These are phyloP conservation scores for Coix lacrymajobi DNA, from an alignment of 176 grass and related monocot genomes.

Conservation along the genomic window DNA sequence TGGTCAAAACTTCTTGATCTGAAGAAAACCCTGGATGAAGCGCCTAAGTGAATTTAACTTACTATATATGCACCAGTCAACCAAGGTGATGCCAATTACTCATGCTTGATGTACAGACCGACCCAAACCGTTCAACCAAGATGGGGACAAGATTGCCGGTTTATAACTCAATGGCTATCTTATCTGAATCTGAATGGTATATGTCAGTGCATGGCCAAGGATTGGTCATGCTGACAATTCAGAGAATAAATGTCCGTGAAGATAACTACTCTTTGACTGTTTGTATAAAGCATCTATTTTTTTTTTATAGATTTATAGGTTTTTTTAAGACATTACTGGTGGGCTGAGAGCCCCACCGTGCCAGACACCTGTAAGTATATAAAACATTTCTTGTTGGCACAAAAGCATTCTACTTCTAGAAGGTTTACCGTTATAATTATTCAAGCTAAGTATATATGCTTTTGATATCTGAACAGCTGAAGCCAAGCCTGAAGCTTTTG, in stretches of 20 bases:
- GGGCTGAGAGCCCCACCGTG: no score
- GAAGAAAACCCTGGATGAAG: conserved; percentile 41
- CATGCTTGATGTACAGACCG: no score
- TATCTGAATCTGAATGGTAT: neutral
- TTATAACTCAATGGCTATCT: neutral
- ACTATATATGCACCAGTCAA: neutral
- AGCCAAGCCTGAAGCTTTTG: no score
- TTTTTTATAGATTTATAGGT: neutral
- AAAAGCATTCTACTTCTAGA: neutral
- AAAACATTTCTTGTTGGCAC: neutral
- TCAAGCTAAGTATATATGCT: no score
- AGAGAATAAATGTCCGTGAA: neutral
- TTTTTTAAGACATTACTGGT: no score
- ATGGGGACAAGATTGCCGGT: neutral
- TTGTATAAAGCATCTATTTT: neutral
- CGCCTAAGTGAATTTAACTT: conserved; percentile 16
- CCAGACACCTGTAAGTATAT: no score
- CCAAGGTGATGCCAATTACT: no score
- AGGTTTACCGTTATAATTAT: neutral
- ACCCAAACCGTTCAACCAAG: no score
- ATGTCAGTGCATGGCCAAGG: neutral
- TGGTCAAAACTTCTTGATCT: conserved; percentile 66
- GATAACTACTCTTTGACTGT: neutral
- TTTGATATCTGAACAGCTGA: no score
- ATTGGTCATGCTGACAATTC: neutral